Base-by-base conservation (phyloP, 2,329 filamentous ascomycete species). In the Diaporthe sp. region DNA sequence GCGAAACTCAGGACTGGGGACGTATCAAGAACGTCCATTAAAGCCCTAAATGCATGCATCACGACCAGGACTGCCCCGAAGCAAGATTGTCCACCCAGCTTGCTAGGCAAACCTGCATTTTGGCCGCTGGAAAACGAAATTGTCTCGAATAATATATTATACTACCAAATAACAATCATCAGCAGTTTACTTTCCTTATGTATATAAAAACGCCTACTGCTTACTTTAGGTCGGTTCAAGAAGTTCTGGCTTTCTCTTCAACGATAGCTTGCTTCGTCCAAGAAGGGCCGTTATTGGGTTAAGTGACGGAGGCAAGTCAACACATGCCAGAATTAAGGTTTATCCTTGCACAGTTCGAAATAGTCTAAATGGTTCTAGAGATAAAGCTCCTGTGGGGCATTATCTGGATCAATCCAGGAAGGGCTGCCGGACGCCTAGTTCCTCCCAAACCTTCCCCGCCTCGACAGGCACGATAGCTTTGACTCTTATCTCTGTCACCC, bases 371-470 rank as follows among this genome's bases (percentile, higher is more conserved):
- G 31, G 28, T 34, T 15, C 47, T 8, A 53, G 47, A 68, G 65
- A 68, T 53, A 68, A 68, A 68, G 65, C 65, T 68, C 13, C 13
- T 42, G 65, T 53, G 65, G 65, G 65, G 47, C 47, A 55, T 68
- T 22, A 55, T 55, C 47, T 28, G 22, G 31, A 28, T 53, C 20
- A 39, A 25, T 12, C 12, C 4, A 68, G 22, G 60, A 42, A n/a
- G 25, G 6, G 31, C 17, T n/a, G 22, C 31, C 13, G 44, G 63
- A 8, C 22, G 20, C 2, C 22, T 25, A 6, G 22, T 12, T 8
- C 5, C 20, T 17, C 10, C 10, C 15, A 55, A 68, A 53, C 47
- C 47, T 68, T 42, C 65, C 63, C 44, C 65, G 47, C 65, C 47
- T 53, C n/a, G n/a, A 28, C 34, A 28, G 7, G 13, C 22, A 22